phyloP scores from a whole-genome alignment of 306 rosid genomes.

The Vigna radiata region DNA sequence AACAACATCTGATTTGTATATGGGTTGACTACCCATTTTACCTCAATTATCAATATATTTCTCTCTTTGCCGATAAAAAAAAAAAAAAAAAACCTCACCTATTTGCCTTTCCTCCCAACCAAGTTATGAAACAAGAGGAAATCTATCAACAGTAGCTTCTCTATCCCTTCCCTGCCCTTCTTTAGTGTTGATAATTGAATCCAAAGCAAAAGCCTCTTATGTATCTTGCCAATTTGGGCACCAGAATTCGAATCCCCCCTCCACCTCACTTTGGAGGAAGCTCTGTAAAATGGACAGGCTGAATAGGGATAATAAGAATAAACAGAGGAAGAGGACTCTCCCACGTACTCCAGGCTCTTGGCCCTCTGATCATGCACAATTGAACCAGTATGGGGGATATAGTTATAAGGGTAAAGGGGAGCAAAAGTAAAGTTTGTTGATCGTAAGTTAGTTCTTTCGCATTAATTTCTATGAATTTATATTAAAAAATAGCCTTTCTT shows the following conservation, averaged over 20 bases:
- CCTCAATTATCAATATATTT: too few species aligned
- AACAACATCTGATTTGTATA: too few species aligned
- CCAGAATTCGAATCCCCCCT: constrained; percentile 72
- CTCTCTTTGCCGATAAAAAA: too few species aligned
- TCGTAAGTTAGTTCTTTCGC: too few species aligned
- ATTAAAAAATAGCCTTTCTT: too few species aligned
- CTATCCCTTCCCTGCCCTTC: neutral
- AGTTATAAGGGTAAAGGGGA: too few species aligned
- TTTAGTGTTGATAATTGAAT: neutral
- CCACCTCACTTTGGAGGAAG: neutral
- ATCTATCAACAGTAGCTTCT: neutral
- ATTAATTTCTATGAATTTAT: too few species aligned
- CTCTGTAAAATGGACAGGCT: neutral
- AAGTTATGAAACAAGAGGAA: neutral
- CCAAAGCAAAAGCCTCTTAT: constrained; percentile 41
- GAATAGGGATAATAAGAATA: neutral
- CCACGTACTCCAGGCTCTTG: neutral
- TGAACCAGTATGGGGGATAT: neutral
- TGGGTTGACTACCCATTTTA: too few species aligned
- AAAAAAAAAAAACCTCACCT: neutral
- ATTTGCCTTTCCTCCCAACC: neutral
- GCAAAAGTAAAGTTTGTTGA: too few species aligned
- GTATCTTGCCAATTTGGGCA: constrained; percentile 66
- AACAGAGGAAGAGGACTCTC: neutral
- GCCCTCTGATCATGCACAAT: neutral